Evolutionary conservation across 106 monocot genomes (phyloP).

Genomic region (Allium fistulosum): DNA sequence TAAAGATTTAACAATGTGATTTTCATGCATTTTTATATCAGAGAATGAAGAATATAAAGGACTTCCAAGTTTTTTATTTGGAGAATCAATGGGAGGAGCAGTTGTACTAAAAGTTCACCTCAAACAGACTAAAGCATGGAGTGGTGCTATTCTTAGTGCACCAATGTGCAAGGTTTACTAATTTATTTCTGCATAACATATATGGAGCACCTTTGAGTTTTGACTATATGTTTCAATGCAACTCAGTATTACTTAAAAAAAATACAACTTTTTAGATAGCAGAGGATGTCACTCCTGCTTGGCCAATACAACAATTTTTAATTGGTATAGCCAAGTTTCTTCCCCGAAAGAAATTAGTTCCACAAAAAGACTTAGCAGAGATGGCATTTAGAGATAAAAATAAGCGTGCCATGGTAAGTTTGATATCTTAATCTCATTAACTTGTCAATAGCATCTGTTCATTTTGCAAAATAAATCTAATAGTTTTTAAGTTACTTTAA

Average conservation of each 20-base stretch:
- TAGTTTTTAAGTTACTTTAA: no score
- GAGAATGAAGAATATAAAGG: conserved; percentile 39
- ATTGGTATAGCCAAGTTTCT: conserved; percentile 52
- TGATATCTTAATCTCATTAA: no score
- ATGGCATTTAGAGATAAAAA: conserved; percentile 19
- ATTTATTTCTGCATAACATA: no score
- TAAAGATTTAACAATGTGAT: not conserved
- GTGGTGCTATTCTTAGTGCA: conserved; percentile 71
- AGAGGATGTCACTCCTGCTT: conserved; percentile 73
- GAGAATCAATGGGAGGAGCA: conserved; percentile 90
- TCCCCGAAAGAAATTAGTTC: conserved; percentile 73
- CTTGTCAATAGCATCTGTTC: no score
- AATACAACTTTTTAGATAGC: conserved; percentile 43
- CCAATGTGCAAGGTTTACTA: conserved; percentile 75
- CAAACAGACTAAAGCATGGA: conserved; percentile 45
- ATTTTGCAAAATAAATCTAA: no score
- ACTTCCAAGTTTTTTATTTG: conserved; percentile 56
- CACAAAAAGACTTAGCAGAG: conserved; percentile 74
- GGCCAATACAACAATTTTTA: conserved; percentile 57
- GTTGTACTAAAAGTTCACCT: conserved; percentile 65
- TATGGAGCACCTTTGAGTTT: no score
- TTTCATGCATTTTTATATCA: conserved; percentile 1
- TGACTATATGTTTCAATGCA: no score
- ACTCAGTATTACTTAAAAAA: not conserved
- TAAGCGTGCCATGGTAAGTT: not conserved